Conservation (phyloP, 192 early-diverging fungal genomes). For the Entomortierella beljakovae region DNA sequence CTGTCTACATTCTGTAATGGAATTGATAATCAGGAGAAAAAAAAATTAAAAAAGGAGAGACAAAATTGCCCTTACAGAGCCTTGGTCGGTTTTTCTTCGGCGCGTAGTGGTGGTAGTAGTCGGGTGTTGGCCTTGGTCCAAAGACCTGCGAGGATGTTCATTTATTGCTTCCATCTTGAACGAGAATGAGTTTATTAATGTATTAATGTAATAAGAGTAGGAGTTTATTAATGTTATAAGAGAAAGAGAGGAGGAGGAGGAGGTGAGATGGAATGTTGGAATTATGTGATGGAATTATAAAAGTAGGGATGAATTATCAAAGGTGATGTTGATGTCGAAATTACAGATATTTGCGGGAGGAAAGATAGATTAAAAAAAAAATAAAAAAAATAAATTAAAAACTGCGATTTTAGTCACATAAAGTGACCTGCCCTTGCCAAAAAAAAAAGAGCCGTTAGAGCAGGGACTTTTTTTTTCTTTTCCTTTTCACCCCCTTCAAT, state of each 20-base stretch:
- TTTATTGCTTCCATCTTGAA: not conserved
- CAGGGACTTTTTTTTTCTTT: too few relatives aligned
- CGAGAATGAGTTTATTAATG: not conserved
- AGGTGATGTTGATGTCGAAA: not conserved
- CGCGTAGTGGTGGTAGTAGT: slow-evolving; percentile 4
- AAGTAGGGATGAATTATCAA: not conserved
- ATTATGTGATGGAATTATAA: not conserved
- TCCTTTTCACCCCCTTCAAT: too few relatives aligned
- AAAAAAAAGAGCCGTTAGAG: too few relatives aligned
- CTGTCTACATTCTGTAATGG: too few relatives aligned
- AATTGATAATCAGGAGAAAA: too few relatives aligned
- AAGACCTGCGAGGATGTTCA: slow-evolving; percentile 16
- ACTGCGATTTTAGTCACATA: too few relatives aligned
- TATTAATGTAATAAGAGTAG: not conserved
- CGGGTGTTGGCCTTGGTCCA: slow-evolving; percentile 15
- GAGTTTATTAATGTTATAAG: not conserved
- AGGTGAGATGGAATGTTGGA: not conserved
- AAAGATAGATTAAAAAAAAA: too few relatives aligned
- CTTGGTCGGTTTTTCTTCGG: slow-evolving; percentile 22
- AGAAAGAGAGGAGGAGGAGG: not conserved
- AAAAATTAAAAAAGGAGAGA: not conserved
- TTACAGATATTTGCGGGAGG: too few relatives aligned
- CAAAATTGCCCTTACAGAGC: not conserved
- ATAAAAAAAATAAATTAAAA: too few relatives aligned
- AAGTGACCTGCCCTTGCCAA: too few relatives aligned